These are phyloP conservation scores for Dipteronia sinensis DNA, from an alignment of 345 rosid genomes.

Conservation along the genomic window DNA sequence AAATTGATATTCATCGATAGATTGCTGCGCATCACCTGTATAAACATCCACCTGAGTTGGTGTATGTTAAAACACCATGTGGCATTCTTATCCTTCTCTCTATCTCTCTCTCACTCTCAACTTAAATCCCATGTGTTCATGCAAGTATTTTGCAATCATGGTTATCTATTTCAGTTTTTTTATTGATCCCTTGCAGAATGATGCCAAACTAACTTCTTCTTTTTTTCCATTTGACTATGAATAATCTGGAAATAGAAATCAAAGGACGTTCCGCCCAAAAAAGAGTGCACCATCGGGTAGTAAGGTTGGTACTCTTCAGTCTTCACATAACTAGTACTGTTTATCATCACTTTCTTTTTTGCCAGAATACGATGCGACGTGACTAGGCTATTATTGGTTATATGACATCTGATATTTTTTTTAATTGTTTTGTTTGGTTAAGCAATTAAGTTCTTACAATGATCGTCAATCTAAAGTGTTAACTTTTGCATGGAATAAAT, in stretches of 20 bases:
- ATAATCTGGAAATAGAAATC: conserved; percentile 62
- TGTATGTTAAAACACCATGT: background rate
- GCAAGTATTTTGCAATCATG: background rate
- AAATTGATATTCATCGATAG: background rate
- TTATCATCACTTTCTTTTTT: background rate
- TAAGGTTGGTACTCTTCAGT: conserved; percentile 61
- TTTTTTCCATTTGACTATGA: conserved; percentile 9
- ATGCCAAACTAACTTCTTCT: background rate
- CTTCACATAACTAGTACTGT: conserved; percentile 4
- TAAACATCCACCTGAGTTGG: background rate
- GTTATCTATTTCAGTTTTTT: background rate
- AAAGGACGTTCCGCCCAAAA: conserved; percentile 95
- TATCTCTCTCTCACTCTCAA: background rate
- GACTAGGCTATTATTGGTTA: background rate
- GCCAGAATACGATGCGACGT: background rate
- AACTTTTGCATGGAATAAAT: background rate
- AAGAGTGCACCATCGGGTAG: conserved; percentile 99
- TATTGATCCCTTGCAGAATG: conserved; percentile 17
- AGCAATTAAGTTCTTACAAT: background rate
- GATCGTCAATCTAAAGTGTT: background rate
- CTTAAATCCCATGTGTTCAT: background rate
- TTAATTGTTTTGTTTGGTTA: conserved; percentile 4
- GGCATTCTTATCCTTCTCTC: background rate
- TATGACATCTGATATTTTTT: background rate
- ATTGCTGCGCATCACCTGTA: background rate